Evolutionary conservation across 169 alveolate genomes (phyloP).

Genomic region (Plasmodium billcollinsi): DNA sequence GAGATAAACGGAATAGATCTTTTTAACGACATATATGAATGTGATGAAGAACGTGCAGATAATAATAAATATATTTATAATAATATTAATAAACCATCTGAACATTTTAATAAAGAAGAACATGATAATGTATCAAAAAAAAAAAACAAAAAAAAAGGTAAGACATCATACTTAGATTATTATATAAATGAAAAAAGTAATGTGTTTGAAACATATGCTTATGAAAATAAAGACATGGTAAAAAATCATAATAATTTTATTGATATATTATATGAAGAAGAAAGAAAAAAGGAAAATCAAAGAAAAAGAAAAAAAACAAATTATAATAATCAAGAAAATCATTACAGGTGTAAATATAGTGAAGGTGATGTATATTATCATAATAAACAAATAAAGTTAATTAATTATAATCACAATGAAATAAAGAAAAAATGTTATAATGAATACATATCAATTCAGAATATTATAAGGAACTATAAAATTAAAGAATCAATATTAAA

Average conservation of each 20-base stretch:
- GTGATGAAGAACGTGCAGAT: background rate
- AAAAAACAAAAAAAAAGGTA: background rate
- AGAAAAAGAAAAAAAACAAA: constrained; percentile 10
- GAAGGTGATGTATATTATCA: background rate
- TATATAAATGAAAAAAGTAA: constrained; percentile 1
- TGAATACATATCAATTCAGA: constrained; percentile 39
- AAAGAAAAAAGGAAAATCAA: constrained; percentile 12
- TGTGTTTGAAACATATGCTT: background rate
- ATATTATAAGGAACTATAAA: constrained; percentile 11
- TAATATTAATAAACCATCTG: too few relatives aligned
- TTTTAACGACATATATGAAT: background rate
- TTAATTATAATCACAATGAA: too few relatives aligned
- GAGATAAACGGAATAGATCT: background rate
- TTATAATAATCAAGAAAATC: background rate
- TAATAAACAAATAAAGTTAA: background rate
- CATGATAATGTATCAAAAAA: too few relatives aligned
- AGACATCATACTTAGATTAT: background rate
- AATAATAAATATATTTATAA: too few relatives aligned
- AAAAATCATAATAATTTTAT: constrained; percentile 40
- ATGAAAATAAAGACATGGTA: background rate
- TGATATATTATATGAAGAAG: constrained; percentile 47
- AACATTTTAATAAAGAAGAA: too few relatives aligned
- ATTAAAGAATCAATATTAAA: constrained; percentile 32
- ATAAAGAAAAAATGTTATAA: background rate
- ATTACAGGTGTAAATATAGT: background rate